phyloP scores from a whole-genome alignment of 371 early-diverging fungal species.

The Syncephalastrum racemosum region DNA sequence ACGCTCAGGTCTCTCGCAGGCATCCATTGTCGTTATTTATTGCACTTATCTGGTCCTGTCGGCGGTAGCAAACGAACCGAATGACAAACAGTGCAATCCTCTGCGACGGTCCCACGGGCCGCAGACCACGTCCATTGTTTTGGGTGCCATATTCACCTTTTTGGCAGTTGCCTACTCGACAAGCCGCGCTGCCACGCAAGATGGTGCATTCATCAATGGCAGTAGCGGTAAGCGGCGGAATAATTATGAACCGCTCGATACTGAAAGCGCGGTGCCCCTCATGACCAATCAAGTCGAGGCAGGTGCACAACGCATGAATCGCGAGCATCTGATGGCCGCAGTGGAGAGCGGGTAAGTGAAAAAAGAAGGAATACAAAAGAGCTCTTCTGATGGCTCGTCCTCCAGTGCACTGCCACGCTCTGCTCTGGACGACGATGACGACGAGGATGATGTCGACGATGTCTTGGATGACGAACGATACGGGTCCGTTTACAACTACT shows the following conservation, averaged over 20 bases:
- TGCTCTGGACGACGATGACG: constrained; percentile 61
- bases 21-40: constrained; percentile 90
- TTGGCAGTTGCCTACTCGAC: constrained; percentile 93
- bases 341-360: constrained; percentile 63
- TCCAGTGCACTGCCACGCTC: constrained; percentile 67
- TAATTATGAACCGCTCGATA: constrained; percentile 58
- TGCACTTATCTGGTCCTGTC: constrained; percentile 88
- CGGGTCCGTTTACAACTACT: constrained; percentile 89
- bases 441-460: constrained; percentile 45
- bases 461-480: constrained; percentile 82
- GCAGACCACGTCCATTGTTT: constrained; percentile 78
- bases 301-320: constrained; percentile 38
- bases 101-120: constrained; percentile 71
- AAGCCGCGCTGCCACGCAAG: constrained; percentile 85
- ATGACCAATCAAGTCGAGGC: constrained; percentile 58
- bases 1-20: constrained; percentile 89
- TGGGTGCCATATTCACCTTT: constrained; percentile 93
- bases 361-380: neutral
- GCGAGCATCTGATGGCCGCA: constrained; percentile 60
- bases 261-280: constrained; percentile 58
- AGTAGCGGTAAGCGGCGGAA: constrained; percentile 19
- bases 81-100: constrained; percentile 82
- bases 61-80: constrained; percentile 84
- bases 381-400: neutral
- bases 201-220: constrained; percentile 55